Conservation (phyloP, 192 early-diverging fungal species). For the Backusella sp. region DNA sequence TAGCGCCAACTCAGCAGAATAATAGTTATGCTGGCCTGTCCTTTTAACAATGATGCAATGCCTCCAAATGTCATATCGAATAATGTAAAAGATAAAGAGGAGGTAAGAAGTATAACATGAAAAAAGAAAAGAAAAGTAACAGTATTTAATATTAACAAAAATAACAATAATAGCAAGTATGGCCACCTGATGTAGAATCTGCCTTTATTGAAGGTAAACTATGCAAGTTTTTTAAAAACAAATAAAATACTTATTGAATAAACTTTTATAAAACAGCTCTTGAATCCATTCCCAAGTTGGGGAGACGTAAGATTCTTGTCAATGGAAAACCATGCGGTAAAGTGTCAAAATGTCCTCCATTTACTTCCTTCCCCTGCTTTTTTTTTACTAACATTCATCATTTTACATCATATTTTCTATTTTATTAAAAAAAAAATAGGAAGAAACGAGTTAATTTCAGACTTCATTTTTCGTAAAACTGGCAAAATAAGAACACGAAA, state of each 20-base stretch:
- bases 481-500: conserved; percentile 65
- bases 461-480: conserved; percentile 71
- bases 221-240: neutral
- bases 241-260: conserved; percentile 12
- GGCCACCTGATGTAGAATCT: conserved; percentile 59
- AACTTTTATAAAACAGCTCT: conserved; percentile 36
- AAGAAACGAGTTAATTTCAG: conserved; percentile 74
- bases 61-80: neutral
- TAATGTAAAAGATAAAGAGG: conserved; percentile 28
- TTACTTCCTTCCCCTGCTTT: neutral
- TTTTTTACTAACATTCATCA: conserved; percentile 11
- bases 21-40: conserved; percentile 5
- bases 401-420: conserved; percentile 12
- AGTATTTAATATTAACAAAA: neutral
- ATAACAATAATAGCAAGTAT: conserved; percentile 42
- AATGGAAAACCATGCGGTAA: conserved; percentile 50
- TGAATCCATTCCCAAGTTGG: conserved; percentile 50
- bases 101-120: conserved; percentile 5
- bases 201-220: conserved; percentile 58
- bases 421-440: conserved; percentile 35
- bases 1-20: conserved; percentile 11
- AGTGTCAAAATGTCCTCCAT: conserved; percentile 21
- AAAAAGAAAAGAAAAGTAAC: neutral
- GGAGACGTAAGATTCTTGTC: conserved; percentile 50
- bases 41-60: neutral